Base-by-base conservation (phyloP, 805 yeast species). In the Myxozyma udenii region DNA sequence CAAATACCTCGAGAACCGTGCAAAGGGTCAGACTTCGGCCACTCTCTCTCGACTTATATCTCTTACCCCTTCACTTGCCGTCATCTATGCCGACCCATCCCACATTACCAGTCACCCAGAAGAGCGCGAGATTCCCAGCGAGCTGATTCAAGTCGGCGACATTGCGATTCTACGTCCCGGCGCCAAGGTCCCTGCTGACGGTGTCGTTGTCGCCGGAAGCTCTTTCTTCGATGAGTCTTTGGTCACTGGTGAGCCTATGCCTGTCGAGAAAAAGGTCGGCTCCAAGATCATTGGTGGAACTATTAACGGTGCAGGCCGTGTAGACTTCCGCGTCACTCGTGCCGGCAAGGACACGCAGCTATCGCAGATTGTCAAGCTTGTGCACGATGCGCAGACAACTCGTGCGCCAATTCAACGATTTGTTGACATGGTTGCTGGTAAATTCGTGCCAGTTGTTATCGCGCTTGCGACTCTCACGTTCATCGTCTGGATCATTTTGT, bases 11-110 rank as follows among this genome's bases (percentile, higher is more conserved):
- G 99, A 93, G 65, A 87, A 86, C 68, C 81, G 78, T 58, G 98
- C 98, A 1, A 88, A 93, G 64, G 95, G 98, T 3, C 87, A 86
- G 53, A 93, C 98, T 0, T 87, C 97, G 0, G 78, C 87, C 2
- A 95, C 98, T 0, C 74, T 93, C 37, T 84, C 96, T 0, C 80
- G 82, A 58, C 74, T 93, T 40, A 75, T 95, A 41, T 82, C 90
- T 1, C 71, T 93, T 49, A 78, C 95, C 0, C 97, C 98, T 1
- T 76, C 87, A 1, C 74, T 76, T 2, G 90, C 97, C 60, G 70
- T 76, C 0, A 80, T 90, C 23, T 71, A 86, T 6, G 77, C 75
- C 33, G 65, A 30, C 61, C 55, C 58, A 14, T 19, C 44, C 30
- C 51, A 50, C 44, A 25, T 47, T 16, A 25, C 53, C 28, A 40